phyloP scores from a whole-genome alignment of 2,329 filamentous ascomycete species.

The Alternaria metachromatica region DNA sequence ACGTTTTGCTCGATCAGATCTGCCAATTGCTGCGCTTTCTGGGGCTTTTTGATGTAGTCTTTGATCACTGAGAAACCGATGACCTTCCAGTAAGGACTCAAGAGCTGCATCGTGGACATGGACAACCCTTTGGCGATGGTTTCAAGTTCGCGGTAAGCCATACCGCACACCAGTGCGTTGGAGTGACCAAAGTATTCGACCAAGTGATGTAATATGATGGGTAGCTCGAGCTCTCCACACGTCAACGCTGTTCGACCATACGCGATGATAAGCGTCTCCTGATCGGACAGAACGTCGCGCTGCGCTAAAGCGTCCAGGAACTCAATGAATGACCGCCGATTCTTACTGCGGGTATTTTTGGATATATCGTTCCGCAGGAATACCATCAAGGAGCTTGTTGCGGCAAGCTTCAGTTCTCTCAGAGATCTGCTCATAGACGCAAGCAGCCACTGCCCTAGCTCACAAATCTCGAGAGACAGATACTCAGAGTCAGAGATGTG shows the following conservation, averaged over 20 bases:
- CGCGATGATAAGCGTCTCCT: slow-evolving; percentile 84
- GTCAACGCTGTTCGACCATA: slow-evolving; percentile 83
- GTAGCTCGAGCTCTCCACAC: slow-evolving; percentile 81
- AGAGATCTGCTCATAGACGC: slow-evolving; percentile 82
- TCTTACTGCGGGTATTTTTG: slow-evolving; percentile 61
- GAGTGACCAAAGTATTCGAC: slow-evolving; percentile 86
- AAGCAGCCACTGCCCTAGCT: slow-evolving; percentile 80
- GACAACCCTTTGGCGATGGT: slow-evolving; percentile 72
- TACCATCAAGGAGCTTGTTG: slow-evolving; percentile 70
- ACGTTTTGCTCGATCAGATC: slow-evolving; percentile 80
- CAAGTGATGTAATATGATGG: slow-evolving; percentile 81
- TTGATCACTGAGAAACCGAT: slow-evolving; percentile 83
- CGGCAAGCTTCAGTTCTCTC: slow-evolving; percentile 82
- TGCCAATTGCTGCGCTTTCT: slow-evolving; percentile 79
- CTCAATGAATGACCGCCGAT: slow-evolving; percentile 73
- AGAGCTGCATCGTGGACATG: slow-evolving; percentile 70
- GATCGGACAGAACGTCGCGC: slow-evolving; percentile 68
- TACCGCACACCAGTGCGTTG: slow-evolving; percentile 78
- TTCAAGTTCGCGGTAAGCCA: slow-evolving; percentile 83
- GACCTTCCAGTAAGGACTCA: slow-evolving; percentile 88
- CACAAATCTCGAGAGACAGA: slow-evolving; percentile 71
- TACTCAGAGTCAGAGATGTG: slow-evolving; percentile 68
- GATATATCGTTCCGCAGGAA: slow-evolving; percentile 66
- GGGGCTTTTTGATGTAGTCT: slow-evolving; percentile 80
- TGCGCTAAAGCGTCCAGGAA: slow-evolving; percentile 76